phyloP scores from a whole-genome alignment of 1,284 basidiomycete species.

The Ustilago sp. region DNA sequence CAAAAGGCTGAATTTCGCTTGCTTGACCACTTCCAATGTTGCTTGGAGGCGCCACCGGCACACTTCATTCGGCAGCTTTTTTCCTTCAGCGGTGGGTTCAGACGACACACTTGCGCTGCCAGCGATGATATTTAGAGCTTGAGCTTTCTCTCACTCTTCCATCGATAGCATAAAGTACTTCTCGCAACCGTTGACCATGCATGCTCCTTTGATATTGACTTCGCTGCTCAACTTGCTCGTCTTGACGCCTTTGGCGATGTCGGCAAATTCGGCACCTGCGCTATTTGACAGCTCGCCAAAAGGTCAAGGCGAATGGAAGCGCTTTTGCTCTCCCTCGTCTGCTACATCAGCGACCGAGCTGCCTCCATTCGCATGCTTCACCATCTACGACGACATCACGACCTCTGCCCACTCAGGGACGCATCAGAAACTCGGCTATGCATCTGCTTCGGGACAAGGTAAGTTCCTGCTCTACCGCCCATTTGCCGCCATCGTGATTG shows the following conservation, averaged over 20 bases:
- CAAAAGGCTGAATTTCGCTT: neutral
- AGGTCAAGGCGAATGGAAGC: slow-evolving; percentile 26
- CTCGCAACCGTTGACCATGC: neutral
- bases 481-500: neutral
- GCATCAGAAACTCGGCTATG: slow-evolving; percentile 14
- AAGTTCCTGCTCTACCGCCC: neutral
- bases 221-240: slow-evolving; percentile 9
- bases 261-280: neutral
- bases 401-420: slow-evolving; percentile 21
- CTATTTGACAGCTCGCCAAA: slow-evolving; percentile 22
- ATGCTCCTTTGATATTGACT: neutral
- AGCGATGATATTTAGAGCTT: neutral
- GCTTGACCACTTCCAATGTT: too few species aligned
- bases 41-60: too few species aligned
- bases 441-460: slow-evolving; percentile 33
- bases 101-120: neutral
- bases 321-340: slow-evolving; percentile 12
- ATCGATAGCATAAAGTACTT: neutral
- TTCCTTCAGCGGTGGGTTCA: neutral
- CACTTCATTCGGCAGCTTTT: neutral
- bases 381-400: slow-evolving; percentile 22
- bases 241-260: neutral
- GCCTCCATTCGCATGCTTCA: slow-evolving; percentile 28
- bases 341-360: neutral
- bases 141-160: slow-evolving; percentile 3